Evolutionary conservation across 768 basidiomycete genomes (phyloP).

Genomic region (Podaxis sp.): DNA sequence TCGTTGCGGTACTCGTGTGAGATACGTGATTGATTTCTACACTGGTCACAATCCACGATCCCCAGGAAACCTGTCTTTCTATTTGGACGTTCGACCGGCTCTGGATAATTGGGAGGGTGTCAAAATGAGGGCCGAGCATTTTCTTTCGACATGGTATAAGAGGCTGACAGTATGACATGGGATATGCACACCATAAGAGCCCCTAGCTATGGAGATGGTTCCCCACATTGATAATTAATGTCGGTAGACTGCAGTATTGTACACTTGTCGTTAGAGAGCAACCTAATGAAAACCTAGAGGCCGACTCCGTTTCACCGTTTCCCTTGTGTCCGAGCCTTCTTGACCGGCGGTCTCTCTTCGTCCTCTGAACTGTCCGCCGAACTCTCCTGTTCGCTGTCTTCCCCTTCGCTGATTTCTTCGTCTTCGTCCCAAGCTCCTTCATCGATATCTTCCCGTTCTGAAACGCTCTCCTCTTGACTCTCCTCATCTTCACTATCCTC

Average conservation of each 20-base stretch:
- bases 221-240: not conserved
- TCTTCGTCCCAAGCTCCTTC: slow-evolving; percentile 50
- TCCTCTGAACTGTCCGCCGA: slow-evolving; percentile 49
- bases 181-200: not conserved
- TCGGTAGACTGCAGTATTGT: slow-evolving; percentile 4
- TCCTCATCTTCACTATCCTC: slow-evolving; percentile 31
- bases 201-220: not conserved
- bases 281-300: slow-evolving; percentile 16
- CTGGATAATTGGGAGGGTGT: slow-evolving; percentile 94
- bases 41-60: slow-evolving; percentile 62
- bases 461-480: slow-evolving; percentile 35
- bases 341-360: slow-evolving; percentile 44
- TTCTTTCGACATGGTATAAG: slow-evolving; percentile 12
- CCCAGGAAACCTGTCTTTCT: slow-evolving; percentile 74
- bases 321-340: slow-evolving; percentile 52
- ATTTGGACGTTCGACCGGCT: slow-evolving; percentile 92
- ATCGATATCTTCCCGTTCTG: slow-evolving; percentile 41
- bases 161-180: slow-evolving; percentile 11
- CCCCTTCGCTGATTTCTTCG: slow-evolving; percentile 62
- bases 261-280: slow-evolving; percentile 7
- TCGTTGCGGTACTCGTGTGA: slow-evolving; percentile 83
- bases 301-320: slow-evolving; percentile 37
- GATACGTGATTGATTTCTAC: slow-evolving; percentile 99
- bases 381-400: slow-evolving; percentile 41
- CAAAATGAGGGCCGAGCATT: slow-evolving; percentile 70